phyloP scores from a whole-genome alignment of 345 rosid genomes.

The Tarenaya hassleriana region DNA sequence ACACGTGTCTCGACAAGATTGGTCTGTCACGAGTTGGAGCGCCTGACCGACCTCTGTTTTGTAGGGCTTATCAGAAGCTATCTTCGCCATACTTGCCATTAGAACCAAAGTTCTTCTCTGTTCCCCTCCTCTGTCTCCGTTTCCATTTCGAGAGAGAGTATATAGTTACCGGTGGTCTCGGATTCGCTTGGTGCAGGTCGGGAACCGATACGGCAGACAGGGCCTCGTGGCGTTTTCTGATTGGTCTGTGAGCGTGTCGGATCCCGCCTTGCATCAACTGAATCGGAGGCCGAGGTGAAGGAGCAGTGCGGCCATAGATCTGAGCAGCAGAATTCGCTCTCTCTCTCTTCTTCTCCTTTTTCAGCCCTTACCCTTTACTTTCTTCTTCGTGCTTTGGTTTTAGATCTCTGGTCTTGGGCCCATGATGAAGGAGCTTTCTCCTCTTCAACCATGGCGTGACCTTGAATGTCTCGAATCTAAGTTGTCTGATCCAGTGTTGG shows the following conservation, averaged over 20 bases:
- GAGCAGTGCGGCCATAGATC: no score
- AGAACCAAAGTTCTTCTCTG: background rate
- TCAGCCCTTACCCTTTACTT: no score
- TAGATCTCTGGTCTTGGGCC: no score
- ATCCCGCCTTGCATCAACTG: slow-evolving; percentile 98
- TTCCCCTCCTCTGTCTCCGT: background rate
- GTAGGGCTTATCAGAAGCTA: slow-evolving; percentile 9
- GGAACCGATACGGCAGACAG: slow-evolving; percentile 54
- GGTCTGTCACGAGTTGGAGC: slow-evolving; percentile 10
- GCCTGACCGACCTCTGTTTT: slow-evolving; percentile 20
- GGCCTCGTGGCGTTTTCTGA: slow-evolving; percentile 16
- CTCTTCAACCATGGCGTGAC: no score
- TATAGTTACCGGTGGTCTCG: slow-evolving; percentile 71
- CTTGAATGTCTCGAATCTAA: no score
- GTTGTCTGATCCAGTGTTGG: no score
- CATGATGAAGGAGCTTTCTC: no score
- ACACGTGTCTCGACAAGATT: slow-evolving; percentile 17
- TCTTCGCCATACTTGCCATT: slow-evolving; percentile 11
- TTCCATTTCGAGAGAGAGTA: background rate
- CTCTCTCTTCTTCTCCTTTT: no score
- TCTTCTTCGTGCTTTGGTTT: no score
- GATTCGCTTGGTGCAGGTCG: slow-evolving; percentile 99
- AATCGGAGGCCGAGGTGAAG: slow-evolving; percentile 74
- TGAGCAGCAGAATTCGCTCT: no score
- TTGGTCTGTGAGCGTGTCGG: slow-evolving; percentile 33